These are phyloP conservation scores for Stephanocyclus meneghinianus DNA, from an alignment of 352 stramenopile genomes.

Conservation along the genomic window DNA sequence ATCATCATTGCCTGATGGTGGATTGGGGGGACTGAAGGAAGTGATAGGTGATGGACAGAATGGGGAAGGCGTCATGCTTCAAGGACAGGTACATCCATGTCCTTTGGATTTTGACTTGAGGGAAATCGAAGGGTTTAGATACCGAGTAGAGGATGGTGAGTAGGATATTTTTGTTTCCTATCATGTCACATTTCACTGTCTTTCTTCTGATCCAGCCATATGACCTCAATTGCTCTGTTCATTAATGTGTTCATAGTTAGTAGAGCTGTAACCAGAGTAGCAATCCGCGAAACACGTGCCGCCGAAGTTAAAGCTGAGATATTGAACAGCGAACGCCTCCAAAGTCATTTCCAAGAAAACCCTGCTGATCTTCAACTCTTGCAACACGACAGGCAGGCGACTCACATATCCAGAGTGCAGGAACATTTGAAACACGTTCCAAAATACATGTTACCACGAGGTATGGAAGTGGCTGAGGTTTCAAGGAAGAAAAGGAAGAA, in stretches of 20 bases:
- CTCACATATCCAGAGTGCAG: constrained; percentile 91
- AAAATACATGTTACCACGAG: constrained; percentile 95
- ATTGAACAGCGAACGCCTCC: constrained; percentile 95
- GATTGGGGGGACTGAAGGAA: constrained; percentile 18
- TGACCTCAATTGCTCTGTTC: not conserved
- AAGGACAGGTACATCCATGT: constrained; percentile 90
- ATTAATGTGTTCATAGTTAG: constrained; percentile 72
- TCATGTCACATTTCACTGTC: not conserved
- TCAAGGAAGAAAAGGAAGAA: constrained; percentile 86
- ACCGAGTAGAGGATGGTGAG: constrained; percentile 75
- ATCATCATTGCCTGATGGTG: constrained; percentile 6
- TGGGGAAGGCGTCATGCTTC: constrained; percentile 6
- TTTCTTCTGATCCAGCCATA: not conserved
- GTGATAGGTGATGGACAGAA: constrained; percentile 34
- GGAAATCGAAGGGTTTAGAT: constrained; percentile 97
- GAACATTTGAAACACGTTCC: constrained; percentile 93
- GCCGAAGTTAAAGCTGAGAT: constrained; percentile 97
- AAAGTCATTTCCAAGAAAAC: constrained; percentile 96
- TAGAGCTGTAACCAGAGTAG: constrained; percentile 90
- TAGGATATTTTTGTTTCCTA: not conserved
- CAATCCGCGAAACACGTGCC: constrained; percentile 91
- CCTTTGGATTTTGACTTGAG: constrained; percentile 95
- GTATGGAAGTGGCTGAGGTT: constrained; percentile 87
- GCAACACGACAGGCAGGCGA: constrained; percentile 92
- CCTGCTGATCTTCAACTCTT: constrained; percentile 89